Evolutionary conservation across 129 eudicot species (phyloP).

Genomic region (Saposhnikovia divaricata): DNA sequence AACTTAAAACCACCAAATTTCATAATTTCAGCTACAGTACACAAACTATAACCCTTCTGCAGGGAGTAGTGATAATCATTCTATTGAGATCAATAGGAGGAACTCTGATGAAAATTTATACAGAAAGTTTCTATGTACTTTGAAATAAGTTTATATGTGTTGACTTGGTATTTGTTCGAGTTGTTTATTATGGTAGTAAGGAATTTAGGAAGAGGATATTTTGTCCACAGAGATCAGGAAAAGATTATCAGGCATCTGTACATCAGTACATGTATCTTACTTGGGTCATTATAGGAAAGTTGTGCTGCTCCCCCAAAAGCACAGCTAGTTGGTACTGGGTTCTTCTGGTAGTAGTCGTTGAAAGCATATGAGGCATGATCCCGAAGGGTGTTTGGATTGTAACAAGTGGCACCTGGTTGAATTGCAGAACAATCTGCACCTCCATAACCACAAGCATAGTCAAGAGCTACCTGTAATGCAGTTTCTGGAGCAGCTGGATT

Average conservation of each 20-base stretch:
- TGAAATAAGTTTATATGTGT: not conserved
- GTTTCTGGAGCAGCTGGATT: slow-evolving; percentile 68
- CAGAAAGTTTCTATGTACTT: not conserved
- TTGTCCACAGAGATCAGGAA: not conserved
- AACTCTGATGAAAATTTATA: not conserved
- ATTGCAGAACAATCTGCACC: slow-evolving; percentile 87
- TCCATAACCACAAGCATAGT: slow-evolving; percentile 96
- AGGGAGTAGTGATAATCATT: too few species aligned
- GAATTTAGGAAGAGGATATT: not conserved
- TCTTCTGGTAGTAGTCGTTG: not conserved
- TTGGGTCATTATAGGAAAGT: slow-evolving; percentile 66
- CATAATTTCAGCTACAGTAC: not conserved
- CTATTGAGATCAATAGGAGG: not conserved
- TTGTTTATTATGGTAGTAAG: not conserved
- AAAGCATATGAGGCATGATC: slow-evolving; percentile 11
- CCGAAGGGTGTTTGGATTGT: slow-evolving; percentile 3
- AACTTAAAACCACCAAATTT: not conserved
- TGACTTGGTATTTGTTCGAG: not conserved
- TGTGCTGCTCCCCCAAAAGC: slow-evolving; percentile 91
- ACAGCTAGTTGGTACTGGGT: slow-evolving; percentile 51
- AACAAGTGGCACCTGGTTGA: slow-evolving; percentile 48
- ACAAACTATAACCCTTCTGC: not conserved
- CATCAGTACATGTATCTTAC: slow-evolving; percentile 35
- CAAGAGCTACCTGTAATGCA: slow-evolving; percentile 81
- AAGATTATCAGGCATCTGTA: not conserved